These are phyloP conservation scores for Diaporthe nobilis DNA, from an alignment of 2,329 filamentous ascomycete species.

Conservation along the genomic window DNA sequence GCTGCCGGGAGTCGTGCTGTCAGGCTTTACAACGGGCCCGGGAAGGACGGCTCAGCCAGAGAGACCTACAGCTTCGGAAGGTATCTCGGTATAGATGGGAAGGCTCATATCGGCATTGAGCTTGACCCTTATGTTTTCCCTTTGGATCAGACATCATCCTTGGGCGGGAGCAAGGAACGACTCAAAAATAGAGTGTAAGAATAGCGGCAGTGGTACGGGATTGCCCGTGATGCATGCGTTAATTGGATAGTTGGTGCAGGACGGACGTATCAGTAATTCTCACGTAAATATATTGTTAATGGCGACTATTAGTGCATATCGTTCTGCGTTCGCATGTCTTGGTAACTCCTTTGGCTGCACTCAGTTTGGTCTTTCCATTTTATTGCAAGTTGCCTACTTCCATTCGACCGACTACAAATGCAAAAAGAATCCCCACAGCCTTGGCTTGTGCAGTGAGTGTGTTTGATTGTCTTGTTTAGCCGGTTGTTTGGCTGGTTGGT, in stretches of 20 bases:
- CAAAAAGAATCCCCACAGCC: neutral
- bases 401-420: neutral
- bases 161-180: too few species aligned
- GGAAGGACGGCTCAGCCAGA: neutral
- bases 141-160: slow-evolving; percentile 28
- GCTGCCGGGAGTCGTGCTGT: slow-evolving; percentile 62
- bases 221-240: too few species aligned
- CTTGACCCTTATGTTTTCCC: slow-evolving; percentile 58
- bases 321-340: too few species aligned
- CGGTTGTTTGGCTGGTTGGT: neutral
- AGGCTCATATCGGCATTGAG: slow-evolving; percentile 66
- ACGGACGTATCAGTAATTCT: too few species aligned
- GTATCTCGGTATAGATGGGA: slow-evolving; percentile 63
- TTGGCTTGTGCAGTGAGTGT: neutral
- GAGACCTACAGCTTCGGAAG: slow-evolving; percentile 63
- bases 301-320: too few species aligned
- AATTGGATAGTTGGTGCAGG: too few species aligned
- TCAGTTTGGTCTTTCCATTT: neutral
- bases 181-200: too few species aligned
- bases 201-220: neutral
- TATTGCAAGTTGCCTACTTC: neutral
- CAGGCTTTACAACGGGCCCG: slow-evolving; percentile 49
- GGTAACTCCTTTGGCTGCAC: neutral
- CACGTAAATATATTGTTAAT: too few species aligned
- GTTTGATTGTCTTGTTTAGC: neutral